Evolutionary conservation across 495 filamentous ascomycete species (phyloP), one percentile per base, ranked within the genome.

Genomic region (Podospora bellae-mahoneyi): DNA sequence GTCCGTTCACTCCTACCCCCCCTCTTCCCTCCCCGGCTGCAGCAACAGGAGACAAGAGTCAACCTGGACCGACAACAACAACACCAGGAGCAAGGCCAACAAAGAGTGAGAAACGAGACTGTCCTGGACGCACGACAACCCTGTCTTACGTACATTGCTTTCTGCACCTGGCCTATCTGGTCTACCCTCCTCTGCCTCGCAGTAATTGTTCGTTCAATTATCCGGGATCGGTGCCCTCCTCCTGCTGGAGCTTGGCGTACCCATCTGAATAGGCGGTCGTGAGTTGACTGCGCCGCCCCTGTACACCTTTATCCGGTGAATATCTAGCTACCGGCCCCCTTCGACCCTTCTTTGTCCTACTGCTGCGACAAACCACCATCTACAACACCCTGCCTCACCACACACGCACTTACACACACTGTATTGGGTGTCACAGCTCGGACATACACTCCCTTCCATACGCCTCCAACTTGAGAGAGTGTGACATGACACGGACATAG

Each of bases 261-360:
- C 66, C 64, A 68, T 72, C 69, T 66, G 66, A 73, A 68, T 53
- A 65, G 59, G 70, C 57, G 65, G 61, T 55, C 64, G 64, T 64
- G 67, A 71, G 44, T 71, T 64, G 62, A 71, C 76, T 77, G 77
- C 73, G 77, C 77, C 76, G 75, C 75, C 68, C 68, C 65, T 69
- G 64, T 69, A 73, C 62, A 67, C 68, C 67, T 78, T 79, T 75
- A 76, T 64, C 73, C 77, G 73, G 77, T 70, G 68, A 76, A 74
- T 75, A 73, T 69, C 72, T 76, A 76, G 58, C 71, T 76, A 65
- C 67, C 73, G 62, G 57, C 63, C 70, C 34, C 74, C 69, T 66
- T 69, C 67, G 65, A 58, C 66, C 27, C 59, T 61, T 55, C 68
- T 67, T 69, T 68, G 63, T 71, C 66, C 63, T 67, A 48, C 69